A percentile compares a stretch with the other conserved stretches of the same genome.
Conservation (phyloP, 2,329 filamentous ascomycete genomes). For the Bipolaris victoriae region DNA sequence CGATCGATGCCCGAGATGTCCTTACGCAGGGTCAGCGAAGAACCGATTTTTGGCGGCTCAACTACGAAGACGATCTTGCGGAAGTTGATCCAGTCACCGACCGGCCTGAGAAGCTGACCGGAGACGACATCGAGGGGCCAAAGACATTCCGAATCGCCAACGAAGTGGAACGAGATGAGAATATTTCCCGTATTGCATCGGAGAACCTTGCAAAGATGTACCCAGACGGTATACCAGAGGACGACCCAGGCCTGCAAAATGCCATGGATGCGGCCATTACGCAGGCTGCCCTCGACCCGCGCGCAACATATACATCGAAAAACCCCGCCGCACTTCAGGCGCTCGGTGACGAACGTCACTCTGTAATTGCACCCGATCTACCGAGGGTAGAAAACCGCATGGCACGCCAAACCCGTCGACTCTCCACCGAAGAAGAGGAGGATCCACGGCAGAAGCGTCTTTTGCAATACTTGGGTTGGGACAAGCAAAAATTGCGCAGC, state of each 20-base stretch:
- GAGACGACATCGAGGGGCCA: constrained; percentile 29
- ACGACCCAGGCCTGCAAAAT: constrained; percentile 33
- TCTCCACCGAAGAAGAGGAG: constrained; percentile 47
- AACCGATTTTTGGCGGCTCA: constrained; percentile 71
- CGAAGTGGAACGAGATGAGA: constrained; percentile 39
- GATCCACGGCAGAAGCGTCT: constrained; percentile 59
- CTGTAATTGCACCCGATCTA: constrained; percentile 58
- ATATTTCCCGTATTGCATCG: constrained; percentile 40
- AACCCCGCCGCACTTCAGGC: constrained; percentile 58
- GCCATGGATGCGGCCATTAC: constrained; percentile 41
- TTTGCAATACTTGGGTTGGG: constrained; percentile 64
- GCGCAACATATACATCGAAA: constrained; percentile 55
- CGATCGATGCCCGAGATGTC: constrained; percentile 76
- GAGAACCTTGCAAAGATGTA: constrained; percentile 47
- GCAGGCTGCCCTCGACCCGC: constrained; percentile 50
- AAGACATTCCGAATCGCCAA: constrained; percentile 38
- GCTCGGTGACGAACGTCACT: constrained; percentile 55
- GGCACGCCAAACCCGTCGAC: constrained; percentile 41
- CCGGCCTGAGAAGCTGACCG: constrained; percentile 50
- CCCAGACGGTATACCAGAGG: constrained; percentile 44
- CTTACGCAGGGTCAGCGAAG: constrained; percentile 74
- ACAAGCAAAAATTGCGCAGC: constrained; percentile 52
- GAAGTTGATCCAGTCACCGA: constrained; percentile 79
- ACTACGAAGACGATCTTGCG: constrained; percentile 78
- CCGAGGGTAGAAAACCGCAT: constrained; percentile 53